A percentile compares a stretch with the other conserved stretches of the same genome.
These are phyloP conservation scores for Elsinoe perseae DNA, from an alignment of 2,329 filamentous ascomycete species.

Conservation along the genomic window DNA sequence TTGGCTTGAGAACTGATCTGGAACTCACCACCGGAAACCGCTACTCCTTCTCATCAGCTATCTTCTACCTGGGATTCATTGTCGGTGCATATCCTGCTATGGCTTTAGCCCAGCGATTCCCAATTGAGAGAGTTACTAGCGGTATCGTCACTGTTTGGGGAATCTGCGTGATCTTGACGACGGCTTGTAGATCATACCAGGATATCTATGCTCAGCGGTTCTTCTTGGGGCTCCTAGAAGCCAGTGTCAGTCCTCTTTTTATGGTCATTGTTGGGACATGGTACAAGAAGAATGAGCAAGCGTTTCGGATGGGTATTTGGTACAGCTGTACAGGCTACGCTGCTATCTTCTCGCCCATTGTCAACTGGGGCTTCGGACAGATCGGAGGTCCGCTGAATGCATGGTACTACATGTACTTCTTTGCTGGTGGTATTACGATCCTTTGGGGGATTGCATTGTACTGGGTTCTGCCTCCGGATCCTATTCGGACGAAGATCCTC, in stretches of 20 bases:
- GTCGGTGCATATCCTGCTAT: conserved; percentile 41
- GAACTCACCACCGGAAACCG: conserved; percentile 35
- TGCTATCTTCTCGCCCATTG: conserved; percentile 39
- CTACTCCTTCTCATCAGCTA: conserved; percentile 39
- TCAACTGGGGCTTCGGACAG: conserved; percentile 44
- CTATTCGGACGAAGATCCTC: conserved; percentile 37
- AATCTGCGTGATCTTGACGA: conserved; percentile 33
- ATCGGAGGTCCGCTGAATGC: conserved; percentile 34
- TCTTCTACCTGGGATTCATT: conserved; percentile 46
- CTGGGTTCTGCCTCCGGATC: conserved; percentile 36
- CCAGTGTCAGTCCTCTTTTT: conserved; percentile 48
- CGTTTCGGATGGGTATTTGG: conserved; percentile 25
- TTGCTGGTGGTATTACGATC: conserved; percentile 37
- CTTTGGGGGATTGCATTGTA: conserved; percentile 35
- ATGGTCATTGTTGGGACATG: conserved; percentile 42
- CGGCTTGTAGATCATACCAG: conserved; percentile 32
- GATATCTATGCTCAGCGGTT: conserved; percentile 42
- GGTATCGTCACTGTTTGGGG: conserved; percentile 34
- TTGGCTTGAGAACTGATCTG: conserved; percentile 37
- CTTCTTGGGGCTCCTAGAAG: conserved; percentile 49
- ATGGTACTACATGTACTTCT: conserved; percentile 39
- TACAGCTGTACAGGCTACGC: conserved; percentile 39
- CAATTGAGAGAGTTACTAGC: conserved; percentile 41
- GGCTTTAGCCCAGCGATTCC: conserved; percentile 38
- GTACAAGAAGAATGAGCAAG: conserved; percentile 27